These are phyloP conservation scores for Didymella exigua DNA, from an alignment of 2,329 filamentous ascomycete species.

Conservation along the genomic window DNA sequence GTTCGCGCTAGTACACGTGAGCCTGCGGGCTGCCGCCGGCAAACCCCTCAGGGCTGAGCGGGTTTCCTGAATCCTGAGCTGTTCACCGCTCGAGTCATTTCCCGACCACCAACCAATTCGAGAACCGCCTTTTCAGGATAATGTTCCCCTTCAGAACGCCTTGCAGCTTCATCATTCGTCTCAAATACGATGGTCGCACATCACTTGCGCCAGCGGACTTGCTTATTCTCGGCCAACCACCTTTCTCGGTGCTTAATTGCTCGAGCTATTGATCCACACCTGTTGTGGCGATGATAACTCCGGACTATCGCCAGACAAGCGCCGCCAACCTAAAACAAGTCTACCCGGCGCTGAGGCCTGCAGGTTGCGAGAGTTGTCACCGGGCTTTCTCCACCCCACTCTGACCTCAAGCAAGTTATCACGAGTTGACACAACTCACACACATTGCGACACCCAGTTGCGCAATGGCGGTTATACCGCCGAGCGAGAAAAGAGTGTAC, in stretches of 20 bases:
- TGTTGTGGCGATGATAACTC: slow-evolving; percentile 7
- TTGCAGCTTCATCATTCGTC: not conserved
- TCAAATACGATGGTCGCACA: not conserved
- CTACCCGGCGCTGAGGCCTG: slow-evolving; percentile 8
- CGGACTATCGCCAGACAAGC: slow-evolving; percentile 14
- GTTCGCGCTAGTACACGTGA: slow-evolving; percentile 12
- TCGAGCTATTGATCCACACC: slow-evolving; percentile 12
- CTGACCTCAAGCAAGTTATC: slow-evolving; percentile 7
- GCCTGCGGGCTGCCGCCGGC: not conserved
- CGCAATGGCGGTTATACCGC: slow-evolving; percentile 33
- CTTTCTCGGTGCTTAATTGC: slow-evolving; percentile 11
- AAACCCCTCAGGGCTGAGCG: slow-evolving; percentile 6
- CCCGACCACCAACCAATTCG: not conserved
- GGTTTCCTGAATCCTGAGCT: not conserved
- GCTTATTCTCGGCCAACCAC: slow-evolving; percentile 9
- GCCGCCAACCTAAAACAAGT: slow-evolving; percentile 16
- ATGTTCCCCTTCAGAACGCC: not conserved
- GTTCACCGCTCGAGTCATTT: slow-evolving; percentile 9
- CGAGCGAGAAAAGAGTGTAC: slow-evolving; percentile 38
- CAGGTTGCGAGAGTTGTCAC: slow-evolving; percentile 13
- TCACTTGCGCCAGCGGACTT: not conserved
- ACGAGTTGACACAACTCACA: slow-evolving; percentile 6
- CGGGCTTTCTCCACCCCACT: slow-evolving; percentile 13
- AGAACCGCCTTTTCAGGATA: not conserved
- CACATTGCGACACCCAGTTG: slow-evolving; percentile 6